A percentile compares a stretch with the other conserved stretches of the same genome.
Conservation (phyloP, 768 basidiomycete species). For the Suillus plorans region DNA sequence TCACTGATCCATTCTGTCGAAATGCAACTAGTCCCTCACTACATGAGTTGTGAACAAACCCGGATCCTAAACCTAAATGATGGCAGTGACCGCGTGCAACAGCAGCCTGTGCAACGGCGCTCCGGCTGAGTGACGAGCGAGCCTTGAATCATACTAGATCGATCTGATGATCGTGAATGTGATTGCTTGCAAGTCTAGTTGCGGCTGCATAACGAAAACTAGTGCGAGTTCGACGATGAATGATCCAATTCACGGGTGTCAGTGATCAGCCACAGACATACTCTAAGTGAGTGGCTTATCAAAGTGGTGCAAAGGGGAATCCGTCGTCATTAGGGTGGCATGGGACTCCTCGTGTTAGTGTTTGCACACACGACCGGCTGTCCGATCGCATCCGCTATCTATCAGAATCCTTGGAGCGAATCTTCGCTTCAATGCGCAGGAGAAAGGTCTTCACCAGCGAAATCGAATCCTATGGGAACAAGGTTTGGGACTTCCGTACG, state of each 20-base stretch:
- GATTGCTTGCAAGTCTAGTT: too few relatives aligned
- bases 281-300: background rate
- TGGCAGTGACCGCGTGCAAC: background rate
- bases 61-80: background rate
- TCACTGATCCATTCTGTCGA: background rate
- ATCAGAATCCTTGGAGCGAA: background rate
- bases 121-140: background rate
- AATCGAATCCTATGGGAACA: background rate
- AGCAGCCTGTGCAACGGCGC: background rate
- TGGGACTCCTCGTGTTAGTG: background rate
- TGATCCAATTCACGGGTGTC: too few relatives aligned
- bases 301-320: background rate
- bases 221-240: too few relatives aligned
- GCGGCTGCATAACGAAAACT: too few relatives aligned
- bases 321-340: background rate
- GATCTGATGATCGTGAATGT: too few relatives aligned
- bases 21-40: background rate
- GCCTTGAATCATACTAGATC: too few relatives aligned
- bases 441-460: background rate
- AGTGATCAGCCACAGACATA: background rate
- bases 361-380: background rate
- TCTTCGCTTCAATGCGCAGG: background rate
- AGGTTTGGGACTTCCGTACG: background rate
- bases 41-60: background rate
- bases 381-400: background rate